These are phyloP conservation scores for Penicillium salamii DNA, from an alignment of 495 filamentous ascomycete genomes.

Conservation along the genomic window DNA sequence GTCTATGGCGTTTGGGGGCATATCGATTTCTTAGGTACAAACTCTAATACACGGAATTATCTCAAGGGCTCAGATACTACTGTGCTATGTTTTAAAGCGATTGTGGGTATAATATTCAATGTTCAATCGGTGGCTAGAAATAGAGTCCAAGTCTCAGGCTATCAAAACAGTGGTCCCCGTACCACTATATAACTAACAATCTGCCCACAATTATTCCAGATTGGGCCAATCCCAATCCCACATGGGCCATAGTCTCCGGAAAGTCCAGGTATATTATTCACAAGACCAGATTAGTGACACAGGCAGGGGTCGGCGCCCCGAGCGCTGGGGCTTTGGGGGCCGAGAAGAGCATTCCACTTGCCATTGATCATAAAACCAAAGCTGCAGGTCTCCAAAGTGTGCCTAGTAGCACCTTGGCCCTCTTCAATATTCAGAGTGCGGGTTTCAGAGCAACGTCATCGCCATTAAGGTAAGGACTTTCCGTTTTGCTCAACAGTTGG, in stretches of 20 bases:
- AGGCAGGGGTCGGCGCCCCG: not conserved
- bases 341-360: not conserved
- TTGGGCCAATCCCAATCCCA: not conserved
- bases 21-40: not conserved
- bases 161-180: not conserved
- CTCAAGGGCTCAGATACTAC: too few species aligned
- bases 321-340: not conserved
- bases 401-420: not conserved
- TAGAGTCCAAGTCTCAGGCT: not conserved
- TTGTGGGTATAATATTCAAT: too few species aligned
- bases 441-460: not conserved
- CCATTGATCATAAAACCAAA: not conserved
- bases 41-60: not conserved
- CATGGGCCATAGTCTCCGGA: not conserved
- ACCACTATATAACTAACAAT: not conserved
- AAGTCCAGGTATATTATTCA: too few species aligned
- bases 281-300: not conserved
- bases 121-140: not conserved
- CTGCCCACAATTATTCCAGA: not conserved
- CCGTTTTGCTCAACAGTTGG: not conserved
- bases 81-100: too few species aligned
- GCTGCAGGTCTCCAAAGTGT: not conserved
- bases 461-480: not conserved
- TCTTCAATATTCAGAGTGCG: not conserved
- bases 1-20: constrained; percentile 18